Percentiles rank a stretch among this genome's conserved stretches.
Conservation (phyloP, 345 rosid species). For the Mallotus nudiflorus region DNA sequence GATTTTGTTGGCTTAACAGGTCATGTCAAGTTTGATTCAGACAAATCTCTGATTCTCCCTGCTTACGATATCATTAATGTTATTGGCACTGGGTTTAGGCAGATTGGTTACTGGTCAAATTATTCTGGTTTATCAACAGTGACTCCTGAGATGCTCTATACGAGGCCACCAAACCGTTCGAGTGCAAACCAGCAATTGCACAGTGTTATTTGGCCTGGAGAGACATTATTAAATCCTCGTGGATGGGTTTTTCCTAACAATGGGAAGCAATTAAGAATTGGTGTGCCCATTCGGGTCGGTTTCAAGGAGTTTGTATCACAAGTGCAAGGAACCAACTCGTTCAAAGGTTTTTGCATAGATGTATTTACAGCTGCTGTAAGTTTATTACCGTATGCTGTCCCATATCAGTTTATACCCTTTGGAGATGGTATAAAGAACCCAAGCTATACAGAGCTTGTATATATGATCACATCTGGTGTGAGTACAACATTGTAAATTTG, state of each 20-base stretch:
- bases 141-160: slow-evolving; percentile 62
- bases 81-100: slow-evolving; percentile 75
- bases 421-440: slow-evolving; percentile 79
- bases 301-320: slow-evolving; percentile 75
- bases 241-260: slow-evolving; percentile 96
- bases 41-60: slow-evolving; percentile 55
- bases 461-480: slow-evolving; percentile 69
- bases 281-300: slow-evolving; percentile 76
- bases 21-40: slow-evolving; percentile 54
- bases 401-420: slow-evolving; percentile 62
- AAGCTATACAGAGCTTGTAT: slow-evolving; percentile 73
- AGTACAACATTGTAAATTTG: slow-evolving; percentile 38
- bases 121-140: slow-evolving; percentile 74
- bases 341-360: slow-evolving; percentile 91
- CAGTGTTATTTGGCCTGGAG: slow-evolving; percentile 93
- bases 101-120: slow-evolving; percentile 90
- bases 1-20: slow-evolving; percentile 82
- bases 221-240: slow-evolving; percentile 64
- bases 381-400: slow-evolving; percentile 84
- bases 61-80: slow-evolving; percentile 87
- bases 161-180: slow-evolving; percentile 60
- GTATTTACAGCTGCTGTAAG: slow-evolving; percentile 79
- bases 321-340: slow-evolving; percentile 55
- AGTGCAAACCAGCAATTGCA: slow-evolving; percentile 52
- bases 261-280: slow-evolving; percentile 79